Evolutionary conservation across 208 protist genomes (phyloP).

Genomic region (Wallacemonas rigidus): DNA sequence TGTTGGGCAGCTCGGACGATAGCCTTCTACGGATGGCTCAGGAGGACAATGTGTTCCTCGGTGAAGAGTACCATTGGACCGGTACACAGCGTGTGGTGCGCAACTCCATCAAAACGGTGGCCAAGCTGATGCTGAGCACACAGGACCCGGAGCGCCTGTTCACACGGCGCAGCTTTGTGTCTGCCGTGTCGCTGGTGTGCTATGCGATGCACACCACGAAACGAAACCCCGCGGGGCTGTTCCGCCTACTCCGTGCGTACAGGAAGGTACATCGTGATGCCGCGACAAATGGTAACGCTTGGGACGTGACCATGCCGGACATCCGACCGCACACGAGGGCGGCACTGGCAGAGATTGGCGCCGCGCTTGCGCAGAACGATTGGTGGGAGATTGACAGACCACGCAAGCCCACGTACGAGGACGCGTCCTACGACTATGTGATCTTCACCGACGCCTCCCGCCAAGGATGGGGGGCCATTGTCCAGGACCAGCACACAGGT

Average conservation of each 20-base stretch:
- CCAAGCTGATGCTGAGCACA: slow-evolving; percentile 25
- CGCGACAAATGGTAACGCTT: slow-evolving; percentile 1
- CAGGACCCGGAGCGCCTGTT: slow-evolving; percentile 3
- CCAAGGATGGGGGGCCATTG: no score
- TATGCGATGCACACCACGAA: slow-evolving; percentile 21
- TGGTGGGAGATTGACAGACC: no score
- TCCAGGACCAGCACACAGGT: no score
- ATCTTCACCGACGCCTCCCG: no score
- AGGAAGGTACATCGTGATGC: background rate
- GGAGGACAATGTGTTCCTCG: slow-evolving; percentile 27
- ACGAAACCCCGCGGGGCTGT: slow-evolving; percentile 18
- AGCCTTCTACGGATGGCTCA: slow-evolving; percentile 12
- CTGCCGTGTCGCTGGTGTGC: slow-evolving; percentile 6
- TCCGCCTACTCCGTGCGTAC: slow-evolving; percentile 19
- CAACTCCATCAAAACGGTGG: slow-evolving; percentile 37
- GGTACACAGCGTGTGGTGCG: slow-evolving; percentile 22
- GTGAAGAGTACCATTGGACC: slow-evolving; percentile 31
- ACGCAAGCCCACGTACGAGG: no score
- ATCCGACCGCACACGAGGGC: background rate
- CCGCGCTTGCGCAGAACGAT: background rate
- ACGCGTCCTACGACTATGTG: no score
- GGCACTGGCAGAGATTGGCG: background rate
- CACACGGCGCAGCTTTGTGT: slow-evolving; percentile 11
- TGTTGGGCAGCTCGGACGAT: slow-evolving; percentile 19
- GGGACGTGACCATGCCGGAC: slow-evolving; percentile 1